These are phyloP conservation scores for Podospora fimiseda DNA, from an alignment of 495 filamentous ascomycete species.

Conservation along the genomic window DNA sequence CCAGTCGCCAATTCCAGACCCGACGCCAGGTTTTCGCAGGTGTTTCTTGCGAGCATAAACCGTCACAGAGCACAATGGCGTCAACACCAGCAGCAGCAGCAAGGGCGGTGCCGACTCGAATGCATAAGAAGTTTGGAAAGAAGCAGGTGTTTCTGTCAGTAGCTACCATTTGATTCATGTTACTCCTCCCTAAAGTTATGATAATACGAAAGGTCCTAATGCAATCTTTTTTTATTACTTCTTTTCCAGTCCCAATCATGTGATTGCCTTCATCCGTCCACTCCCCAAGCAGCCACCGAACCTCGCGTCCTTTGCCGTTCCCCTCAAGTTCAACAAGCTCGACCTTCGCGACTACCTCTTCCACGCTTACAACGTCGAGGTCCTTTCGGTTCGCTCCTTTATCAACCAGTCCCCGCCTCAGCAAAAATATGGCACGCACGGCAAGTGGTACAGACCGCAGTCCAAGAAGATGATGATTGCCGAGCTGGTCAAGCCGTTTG, in stretches of 20 bases:
- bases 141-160: conserved; percentile 68
- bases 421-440: conserved; percentile 36
- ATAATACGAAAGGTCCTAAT: not conserved
- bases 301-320: conserved; percentile 78
- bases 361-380: conserved; percentile 63
- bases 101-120: conserved; percentile 13
- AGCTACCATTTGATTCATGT: not conserved
- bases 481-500: conserved; percentile 75
- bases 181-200: no score
- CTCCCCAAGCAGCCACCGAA: conserved; percentile 64
- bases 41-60: not conserved
- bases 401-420: conserved; percentile 61
- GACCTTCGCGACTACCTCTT: conserved; percentile 86
- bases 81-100: conserved; percentile 11
- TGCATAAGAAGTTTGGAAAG: conserved; percentile 34
- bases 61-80: conserved; percentile 8
- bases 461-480: conserved; percentile 86
- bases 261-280: conserved; percentile 62
- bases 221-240: not conserved
- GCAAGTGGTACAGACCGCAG: conserved; percentile 51
- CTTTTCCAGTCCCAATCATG: conserved; percentile 63
- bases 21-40: not conserved
- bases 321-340: conserved; percentile 83
- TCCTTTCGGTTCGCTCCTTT: conserved; percentile 66
- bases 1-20: not conserved